These are phyloP conservation scores for Cyberlindnera mrakii DNA, from an alignment of 805 yeast genomes.

Conservation along the genomic window DNA sequence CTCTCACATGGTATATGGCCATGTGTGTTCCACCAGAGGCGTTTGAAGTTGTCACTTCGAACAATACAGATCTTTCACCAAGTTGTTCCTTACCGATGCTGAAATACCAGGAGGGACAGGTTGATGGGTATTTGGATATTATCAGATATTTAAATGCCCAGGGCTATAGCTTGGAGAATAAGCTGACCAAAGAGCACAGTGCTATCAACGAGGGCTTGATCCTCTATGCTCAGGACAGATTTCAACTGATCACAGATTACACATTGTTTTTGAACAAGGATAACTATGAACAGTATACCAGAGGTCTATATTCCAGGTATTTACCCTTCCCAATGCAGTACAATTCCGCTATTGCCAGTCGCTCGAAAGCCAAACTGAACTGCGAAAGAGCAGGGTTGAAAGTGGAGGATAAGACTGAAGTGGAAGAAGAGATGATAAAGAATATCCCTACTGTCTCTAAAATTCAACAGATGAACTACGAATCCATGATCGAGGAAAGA, in stretches of 20 bases:
- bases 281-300: slow-evolving; percentile 57
- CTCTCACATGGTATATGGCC: slow-evolving; percentile 37
- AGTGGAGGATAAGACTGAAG: slow-evolving; percentile 24
- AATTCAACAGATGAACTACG: slow-evolving; percentile 66
- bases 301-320: slow-evolving; percentile 44
- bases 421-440: slow-evolving; percentile 25
- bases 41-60: slow-evolving; percentile 44
- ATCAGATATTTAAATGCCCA: slow-evolving; percentile 24
- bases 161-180: slow-evolving; percentile 4
- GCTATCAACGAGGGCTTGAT: slow-evolving; percentile 41
- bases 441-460: slow-evolving; percentile 32
- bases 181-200: slow-evolving; percentile 19
- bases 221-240: slow-evolving; percentile 34
- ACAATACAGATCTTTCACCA: slow-evolving; percentile 49
- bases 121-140: slow-evolving; percentile 39
- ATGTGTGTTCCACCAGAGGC: slow-evolving; percentile 17
- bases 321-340: slow-evolving; percentile 75
- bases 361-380: slow-evolving; percentile 25
- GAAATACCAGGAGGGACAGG: slow-evolving; percentile 13
- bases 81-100: slow-evolving; percentile 46
- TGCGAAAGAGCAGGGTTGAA: slow-evolving; percentile 30
- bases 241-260: slow-evolving; percentile 47
- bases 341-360: slow-evolving; percentile 49
- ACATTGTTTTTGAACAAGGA: slow-evolving; percentile 47
- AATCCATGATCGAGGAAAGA: slow-evolving; percentile 32